phyloP scores from a whole-genome alignment of 805 yeast genomes.

The Cyberlindnera subsufficiens region DNA sequence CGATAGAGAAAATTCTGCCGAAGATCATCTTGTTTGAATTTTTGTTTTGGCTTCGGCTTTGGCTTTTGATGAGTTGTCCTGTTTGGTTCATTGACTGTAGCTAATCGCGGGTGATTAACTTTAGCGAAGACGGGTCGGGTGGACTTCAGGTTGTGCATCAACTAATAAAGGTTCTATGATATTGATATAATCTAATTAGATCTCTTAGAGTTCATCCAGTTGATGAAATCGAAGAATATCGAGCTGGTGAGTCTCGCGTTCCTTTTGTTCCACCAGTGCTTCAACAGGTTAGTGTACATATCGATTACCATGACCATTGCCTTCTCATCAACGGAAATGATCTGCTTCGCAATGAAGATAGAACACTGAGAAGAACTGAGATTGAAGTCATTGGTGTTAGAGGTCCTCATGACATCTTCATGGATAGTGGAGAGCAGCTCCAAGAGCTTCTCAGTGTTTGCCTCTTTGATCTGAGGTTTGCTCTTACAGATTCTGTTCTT shows the following conservation, averaged over 20 bases:
- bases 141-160: too few species aligned
- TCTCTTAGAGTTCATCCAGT: constrained; percentile 61
- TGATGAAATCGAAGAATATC: constrained; percentile 70
- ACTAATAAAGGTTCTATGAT: too few species aligned
- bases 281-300: constrained; percentile 49
- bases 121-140: too few species aligned
- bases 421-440: constrained; percentile 37
- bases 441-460: constrained; percentile 19
- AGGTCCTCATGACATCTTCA: constrained; percentile 27
- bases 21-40: neutral
- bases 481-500: constrained; percentile 54
- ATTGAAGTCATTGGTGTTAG: constrained; percentile 31
- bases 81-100: neutral
- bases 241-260: constrained; percentile 45
- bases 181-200: neutral
- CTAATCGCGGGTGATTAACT: too few species aligned
- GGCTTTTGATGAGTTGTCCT: neutral
- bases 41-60: neutral
- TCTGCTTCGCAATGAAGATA: constrained; percentile 54
- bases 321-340: constrained; percentile 32
- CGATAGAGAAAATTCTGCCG: neutral
- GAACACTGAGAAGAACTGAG: constrained; percentile 55
- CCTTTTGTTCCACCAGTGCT: constrained; percentile 51
- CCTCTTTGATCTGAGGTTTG: constrained; percentile 24
- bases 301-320: constrained; percentile 42